Base-by-base conservation (phyloP, 2,329 filamentous ascomycete genomes). In the Aureobasidium leucospermi region DNA sequence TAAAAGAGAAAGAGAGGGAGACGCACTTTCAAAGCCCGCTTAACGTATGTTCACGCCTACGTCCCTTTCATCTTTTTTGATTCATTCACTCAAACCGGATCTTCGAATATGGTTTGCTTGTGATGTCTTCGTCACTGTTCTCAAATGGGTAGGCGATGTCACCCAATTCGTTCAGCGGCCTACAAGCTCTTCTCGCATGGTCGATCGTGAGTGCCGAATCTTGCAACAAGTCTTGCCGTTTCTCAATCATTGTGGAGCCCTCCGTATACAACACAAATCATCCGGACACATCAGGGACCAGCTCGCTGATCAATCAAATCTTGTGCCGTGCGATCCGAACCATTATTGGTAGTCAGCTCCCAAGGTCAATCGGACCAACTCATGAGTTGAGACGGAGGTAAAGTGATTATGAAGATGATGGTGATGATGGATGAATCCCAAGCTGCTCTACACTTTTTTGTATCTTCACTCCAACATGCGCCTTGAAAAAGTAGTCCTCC, bases 361-460 rank as follows among this genome's bases (percentile, higher is more conserved):
- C 6, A 9, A 15, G 31, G 23, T 23, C 23, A 23, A 23, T 23
- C 23, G 23, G 23, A 23, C 23, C 23, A 23, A 11, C 9, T 36
- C 23, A 31, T 13, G 6, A 31, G 36, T 11, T 1, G 13, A 28
- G 23, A 29, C 23, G 13, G 15, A 52, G n/a, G n/a, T n/a, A 11
- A 16, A 45, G 3, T 11, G 29, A 34, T 5, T 15, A 7, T 48
- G 34, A 13, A 41, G 31, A 52, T 5, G 15, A 7, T 48, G 34
- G 13, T 29, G 31, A 52, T 31, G 36, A 5, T 15, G 47, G 47
- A 38, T 32, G 16, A 28, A 11, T 52, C 23, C 51, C 32, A n/a
- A 55, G 38, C 51, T 41, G 38, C 28, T 55, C 51, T 55, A 55
- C 51, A 55, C 32, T n/a, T 55, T 55, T 53, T 32, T 31, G n/a